Evolutionary conservation across 371 early-diverging fungal genomes (phyloP), one percentile per base, ranked within the genome.

Genomic region (Mucor saturninus): DNA sequence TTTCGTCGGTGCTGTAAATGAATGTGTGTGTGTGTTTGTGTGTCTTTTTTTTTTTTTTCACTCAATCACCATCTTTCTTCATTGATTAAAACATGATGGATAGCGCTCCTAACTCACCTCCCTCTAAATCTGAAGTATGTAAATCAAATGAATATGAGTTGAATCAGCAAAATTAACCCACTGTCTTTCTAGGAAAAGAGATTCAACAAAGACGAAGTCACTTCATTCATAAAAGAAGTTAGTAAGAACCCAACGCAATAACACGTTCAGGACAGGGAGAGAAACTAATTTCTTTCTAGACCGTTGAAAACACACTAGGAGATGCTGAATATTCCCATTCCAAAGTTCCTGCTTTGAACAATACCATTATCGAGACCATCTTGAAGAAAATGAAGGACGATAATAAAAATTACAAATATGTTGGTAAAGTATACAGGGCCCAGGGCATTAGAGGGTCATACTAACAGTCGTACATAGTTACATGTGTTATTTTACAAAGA

Each of bases 401-500:
- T 46, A 88, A 86, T 69, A 86, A 87, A 64, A 86, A 85, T 13
- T 89, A 86, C 70, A 92, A 92, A 75, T 92, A 89, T 68, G 77
- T 92, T 60, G 89, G 91, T 89, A 73, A 40, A 77, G 31, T 15
- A 3, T 21, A 21, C 21, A 21, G 21, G 21, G 21, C 21, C 21
- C 21, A 21, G 21, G 21, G 21, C 21, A 21, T 21, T 21, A 21
- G 21, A 21, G 21, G 21, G 21, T 21, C 21, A 21, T 21, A 21
- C 21, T 21, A n/a, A 42, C 7, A 9, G 2, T 54, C 10, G 8
- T 29, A 15, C 45, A 21, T 10, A 64, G 89, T 87, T 30, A 89
- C 87, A 10, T 89, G 89, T 67, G 83, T 87, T 7, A 87, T 91
- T 43, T 83, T 91, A 86, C 91, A 91, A 75, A 86, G 86, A 65